A percentile compares a stretch with the other conserved stretches of the same genome.
phyloP scores from a whole-genome alignment of 2,329 filamentous ascomycete genomes.

The Fonsecaea multimorphosa region DNA sequence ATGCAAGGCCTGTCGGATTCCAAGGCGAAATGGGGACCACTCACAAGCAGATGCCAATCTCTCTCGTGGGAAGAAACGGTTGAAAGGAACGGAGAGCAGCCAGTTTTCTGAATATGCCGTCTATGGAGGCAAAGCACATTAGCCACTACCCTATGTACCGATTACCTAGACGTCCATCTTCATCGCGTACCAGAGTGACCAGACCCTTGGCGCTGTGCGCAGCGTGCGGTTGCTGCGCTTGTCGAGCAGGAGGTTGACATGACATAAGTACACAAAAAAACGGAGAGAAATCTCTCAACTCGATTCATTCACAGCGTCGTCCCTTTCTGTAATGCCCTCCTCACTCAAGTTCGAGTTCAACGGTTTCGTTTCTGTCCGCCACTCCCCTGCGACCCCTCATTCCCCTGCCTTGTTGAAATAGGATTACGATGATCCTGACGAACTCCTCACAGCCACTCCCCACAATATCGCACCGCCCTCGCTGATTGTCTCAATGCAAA shows the following conservation, averaged over 20 bases:
- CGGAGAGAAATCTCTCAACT: background rate
- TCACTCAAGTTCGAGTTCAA: background rate
- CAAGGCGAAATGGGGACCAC: background rate
- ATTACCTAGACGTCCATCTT: background rate
- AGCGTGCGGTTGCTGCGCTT: background rate
- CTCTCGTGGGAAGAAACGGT: background rate
- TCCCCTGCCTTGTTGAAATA: conserved; percentile 1
- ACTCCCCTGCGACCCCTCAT: background rate
- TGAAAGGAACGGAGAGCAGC: background rate
- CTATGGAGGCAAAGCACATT: background rate
- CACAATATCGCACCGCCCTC: background rate
- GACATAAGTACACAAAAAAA: conserved; percentile 3
- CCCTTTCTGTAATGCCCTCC: background rate
- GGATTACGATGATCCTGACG: conserved; percentile 1
- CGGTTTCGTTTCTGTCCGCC: background rate
- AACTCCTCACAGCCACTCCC: background rate
- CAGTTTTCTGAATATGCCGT: background rate
- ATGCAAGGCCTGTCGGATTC: background rate
- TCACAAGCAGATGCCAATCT: background rate
- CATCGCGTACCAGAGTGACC: background rate
- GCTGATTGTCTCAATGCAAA: background rate
- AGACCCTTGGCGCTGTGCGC: background rate
- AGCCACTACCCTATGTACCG: background rate
- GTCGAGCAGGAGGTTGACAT: background rate
- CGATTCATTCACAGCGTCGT: background rate